Base-by-base conservation (phyloP, 345 rosid species). In the Reutealis trisperma region DNA sequence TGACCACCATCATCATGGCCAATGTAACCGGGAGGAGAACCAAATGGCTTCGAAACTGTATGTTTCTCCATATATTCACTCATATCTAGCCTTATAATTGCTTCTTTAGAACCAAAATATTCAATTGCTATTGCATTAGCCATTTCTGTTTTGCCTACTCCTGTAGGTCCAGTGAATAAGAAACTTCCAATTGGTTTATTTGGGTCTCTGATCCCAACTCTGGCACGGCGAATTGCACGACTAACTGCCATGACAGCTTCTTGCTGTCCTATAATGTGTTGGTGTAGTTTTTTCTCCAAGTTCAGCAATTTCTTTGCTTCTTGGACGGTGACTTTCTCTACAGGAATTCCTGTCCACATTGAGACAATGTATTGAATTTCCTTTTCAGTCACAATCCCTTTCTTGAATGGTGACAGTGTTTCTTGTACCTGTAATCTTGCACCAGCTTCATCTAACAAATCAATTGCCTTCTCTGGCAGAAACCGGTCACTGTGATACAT, bases 391-490 rank as follows among this genome's bases (percentile, higher is more conserved):
- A 88, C 82, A 5, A 71, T 19, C 8, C 51, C 25, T 44, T 14
- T 1, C 19, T 51, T 51, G 2, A 4, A 3, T 12, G 59, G 11
- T 32, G 45, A 84, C 78, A 80, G 87, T 58, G 88, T 83, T 76
- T 84, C 85, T n/a, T 85, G 86, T 54, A 90, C 89, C 49, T 88
- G 91, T 80, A 86, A 81, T 22, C 91, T 82, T 32, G 97, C 84
- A 67, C 92, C 94, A 34, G 92, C 92, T 87, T 92, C 94, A 84
- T 92, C 97, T 37, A 89, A 80, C 82, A 92, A 80, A 74, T 92
- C 94, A 42, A 90, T 87, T 42, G 97, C 90, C 75, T 89, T 92
- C 68, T 92, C 93, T 0, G 92, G 94, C 19, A 89, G 87, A 79
- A 90, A 92, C 21, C 90, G 84, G 22, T 92, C 97, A 60, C 92